A percentile compares a stretch with the other conserved stretches of the same genome.
These are phyloP conservation scores for Pichia eremophila DNA, from an alignment of 805 yeast genomes.

Conservation along the genomic window DNA sequence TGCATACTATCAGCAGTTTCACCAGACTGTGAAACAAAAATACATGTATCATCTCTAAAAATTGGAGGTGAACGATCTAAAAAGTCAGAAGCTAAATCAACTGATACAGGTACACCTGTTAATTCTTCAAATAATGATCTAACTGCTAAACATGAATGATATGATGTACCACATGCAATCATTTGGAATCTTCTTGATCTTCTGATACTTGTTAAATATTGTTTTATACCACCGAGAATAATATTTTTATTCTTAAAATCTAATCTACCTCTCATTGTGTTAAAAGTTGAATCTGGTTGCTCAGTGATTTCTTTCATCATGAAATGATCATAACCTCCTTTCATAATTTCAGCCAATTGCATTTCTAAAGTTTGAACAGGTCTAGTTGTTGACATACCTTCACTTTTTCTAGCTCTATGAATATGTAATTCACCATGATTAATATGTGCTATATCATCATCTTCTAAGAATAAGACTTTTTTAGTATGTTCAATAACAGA, in stretches of 20 bases:
- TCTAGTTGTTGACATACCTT: constrained; percentile 87
- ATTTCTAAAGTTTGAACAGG: constrained; percentile 93
- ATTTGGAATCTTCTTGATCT: constrained; percentile 91
- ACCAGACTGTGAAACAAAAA: constrained; percentile 97
- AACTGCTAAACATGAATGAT: constrained; percentile 96
- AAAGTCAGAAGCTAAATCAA: constrained; percentile 90
- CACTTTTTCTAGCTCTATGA: constrained; percentile 86
- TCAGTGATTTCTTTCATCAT: constrained; percentile 99
- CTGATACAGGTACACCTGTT: constrained; percentile 88
- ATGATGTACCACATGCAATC: constrained; percentile 99
- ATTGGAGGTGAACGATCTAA: constrained; percentile 94
- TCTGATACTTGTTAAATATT: constrained; percentile 79
- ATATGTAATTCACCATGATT: constrained; percentile 97
- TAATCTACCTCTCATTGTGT: constrained; percentile 98
- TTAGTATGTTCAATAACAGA: constrained; percentile 95
- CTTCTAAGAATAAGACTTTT: constrained; percentile 92
- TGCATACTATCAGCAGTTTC: constrained; percentile 97
- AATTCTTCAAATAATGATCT: constrained; percentile 94
- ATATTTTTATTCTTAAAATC: constrained; percentile 76
- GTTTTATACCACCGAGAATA: constrained; percentile 82
- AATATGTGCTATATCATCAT: constrained; percentile 97
- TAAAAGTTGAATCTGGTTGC: constrained; percentile 96
- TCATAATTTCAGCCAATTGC: constrained; percentile 97
- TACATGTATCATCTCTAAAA: constrained; percentile 94
- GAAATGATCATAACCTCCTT: constrained; percentile 91